Evolutionary conservation across 129 eudicot species (phyloP).

Genomic region (Solidago caesia): DNA sequence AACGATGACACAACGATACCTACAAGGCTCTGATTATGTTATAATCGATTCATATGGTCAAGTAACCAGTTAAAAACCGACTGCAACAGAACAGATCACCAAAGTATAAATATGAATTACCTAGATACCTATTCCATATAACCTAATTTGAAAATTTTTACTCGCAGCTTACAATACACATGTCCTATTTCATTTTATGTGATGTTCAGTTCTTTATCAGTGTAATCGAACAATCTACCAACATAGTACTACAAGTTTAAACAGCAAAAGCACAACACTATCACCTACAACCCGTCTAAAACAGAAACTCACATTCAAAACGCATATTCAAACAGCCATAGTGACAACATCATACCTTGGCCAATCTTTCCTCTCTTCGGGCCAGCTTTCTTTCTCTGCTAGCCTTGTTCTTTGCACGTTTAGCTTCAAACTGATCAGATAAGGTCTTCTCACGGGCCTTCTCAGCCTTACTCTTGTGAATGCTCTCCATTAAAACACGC

Average conservation of each 20-base stretch:
- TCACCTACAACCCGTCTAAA: background rate
- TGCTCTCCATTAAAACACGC: slow-evolving; percentile 45
- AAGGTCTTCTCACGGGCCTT: slow-evolving; percentile 44
- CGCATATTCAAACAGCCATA: background rate
- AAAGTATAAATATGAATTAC: too few relatives aligned
- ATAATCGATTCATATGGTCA: background rate
- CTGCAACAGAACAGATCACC: background rate
- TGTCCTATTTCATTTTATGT: too few relatives aligned
- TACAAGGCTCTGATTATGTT: background rate
- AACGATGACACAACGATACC: too few relatives aligned
- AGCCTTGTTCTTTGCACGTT: slow-evolving; percentile 40
- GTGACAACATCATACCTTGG: slow-evolving; percentile 17
- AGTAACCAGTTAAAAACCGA: background rate
- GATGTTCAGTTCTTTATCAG: too few relatives aligned
- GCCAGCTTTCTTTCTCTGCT: slow-evolving; percentile 43
- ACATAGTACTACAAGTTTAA: background rate
- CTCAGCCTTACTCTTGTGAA: slow-evolving; percentile 43
- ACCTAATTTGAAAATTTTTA: too few relatives aligned
- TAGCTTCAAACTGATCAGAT: slow-evolving; percentile 45
- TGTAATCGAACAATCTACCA: too few relatives aligned
- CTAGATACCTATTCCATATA: too few relatives aligned
- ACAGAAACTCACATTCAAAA: background rate
- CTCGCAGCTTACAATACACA: too few relatives aligned
- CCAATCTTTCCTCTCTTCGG: slow-evolving; percentile 40
- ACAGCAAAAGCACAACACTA: background rate